phyloP scores from a whole-genome alignment of 257 asterid species.

The Haberlea rhodopensis region DNA sequence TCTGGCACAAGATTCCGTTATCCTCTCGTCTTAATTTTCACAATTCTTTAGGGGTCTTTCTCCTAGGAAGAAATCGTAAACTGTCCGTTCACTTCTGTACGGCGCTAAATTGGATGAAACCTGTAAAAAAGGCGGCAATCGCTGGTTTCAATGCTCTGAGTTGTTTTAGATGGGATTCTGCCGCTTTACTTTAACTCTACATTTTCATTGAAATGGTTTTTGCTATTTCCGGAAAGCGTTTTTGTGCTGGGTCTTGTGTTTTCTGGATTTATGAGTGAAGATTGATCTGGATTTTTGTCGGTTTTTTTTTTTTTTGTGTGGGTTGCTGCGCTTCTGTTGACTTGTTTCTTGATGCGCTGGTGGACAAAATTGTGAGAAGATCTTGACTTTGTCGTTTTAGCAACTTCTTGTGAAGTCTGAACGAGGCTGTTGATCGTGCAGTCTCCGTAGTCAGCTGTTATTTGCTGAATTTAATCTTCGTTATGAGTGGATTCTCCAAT shows the following conservation, averaged over 20 bases:
- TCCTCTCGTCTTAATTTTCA: too few relatives aligned
- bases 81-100: background rate
- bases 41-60: background rate
- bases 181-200: background rate
- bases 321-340: background rate
- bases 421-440: slow-evolving; percentile 18
- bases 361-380: slow-evolving; percentile 2
- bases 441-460: slow-evolving; percentile 15
- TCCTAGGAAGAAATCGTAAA: background rate
- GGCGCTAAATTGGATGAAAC: background rate
- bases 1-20: too few relatives aligned
- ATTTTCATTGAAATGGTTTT: background rate
- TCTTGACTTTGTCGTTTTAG: slow-evolving; percentile 13
- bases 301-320: slow-evolving; percentile 1
- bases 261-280: slow-evolving; percentile 12
- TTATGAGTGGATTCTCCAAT: slow-evolving; percentile 2
- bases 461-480: slow-evolving; percentile 17
- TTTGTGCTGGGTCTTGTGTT: background rate
- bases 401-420: slow-evolving; percentile 22
- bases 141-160: slow-evolving; percentile 16
- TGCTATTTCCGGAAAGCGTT: slow-evolving; percentile 3
- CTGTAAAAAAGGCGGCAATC: slow-evolving; percentile 16
- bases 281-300: slow-evolving; percentile 28
- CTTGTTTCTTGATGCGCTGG: background rate
- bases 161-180: background rate